Evolutionary conservation across 1,284 basidiomycete species (phyloP).

Genomic region (Leccinum cinnamomeum): DNA sequence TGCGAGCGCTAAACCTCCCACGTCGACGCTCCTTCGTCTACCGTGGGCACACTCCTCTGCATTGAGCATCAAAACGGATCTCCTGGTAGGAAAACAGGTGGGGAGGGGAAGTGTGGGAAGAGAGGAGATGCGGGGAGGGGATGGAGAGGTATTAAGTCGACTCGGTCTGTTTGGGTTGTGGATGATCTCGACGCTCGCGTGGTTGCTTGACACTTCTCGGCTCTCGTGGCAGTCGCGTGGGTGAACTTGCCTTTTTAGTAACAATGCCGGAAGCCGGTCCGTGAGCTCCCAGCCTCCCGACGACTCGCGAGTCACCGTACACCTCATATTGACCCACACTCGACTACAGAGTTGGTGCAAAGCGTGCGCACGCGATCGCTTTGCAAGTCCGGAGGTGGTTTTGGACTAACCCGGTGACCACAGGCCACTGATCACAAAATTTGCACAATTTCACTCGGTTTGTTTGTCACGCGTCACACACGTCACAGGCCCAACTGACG

Average conservation of each 20-base stretch:
- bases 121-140: constrained; percentile 6
- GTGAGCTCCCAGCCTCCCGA: not conserved
- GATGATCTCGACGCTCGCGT: constrained; percentile 40
- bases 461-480: too few species aligned
- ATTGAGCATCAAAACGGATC: constrained; percentile 24
- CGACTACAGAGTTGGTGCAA: too few species aligned
- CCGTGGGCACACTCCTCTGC: constrained; percentile 32
- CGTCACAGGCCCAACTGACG: too few species aligned
- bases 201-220: constrained; percentile 38
- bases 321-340: too few species aligned
- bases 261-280: constrained; percentile 31
- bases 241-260: constrained; percentile 21
- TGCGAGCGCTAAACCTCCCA: constrained; percentile 80
- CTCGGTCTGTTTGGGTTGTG: constrained; percentile 21
- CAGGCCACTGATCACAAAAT: too few species aligned
- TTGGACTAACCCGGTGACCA: too few species aligned
- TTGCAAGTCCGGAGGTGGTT: too few species aligned
- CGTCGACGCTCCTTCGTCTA: constrained; percentile 77
- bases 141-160: constrained; percentile 6
- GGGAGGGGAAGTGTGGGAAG: not conserved
- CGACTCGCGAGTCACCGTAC: too few species aligned
- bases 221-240: constrained; percentile 39
- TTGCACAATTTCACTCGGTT: too few species aligned
- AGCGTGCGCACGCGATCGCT: too few species aligned
- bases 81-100: not conserved